These are phyloP conservation scores for Wickerhamiella galacta DNA, from an alignment of 805 yeast species.

Conservation along the genomic window DNA sequence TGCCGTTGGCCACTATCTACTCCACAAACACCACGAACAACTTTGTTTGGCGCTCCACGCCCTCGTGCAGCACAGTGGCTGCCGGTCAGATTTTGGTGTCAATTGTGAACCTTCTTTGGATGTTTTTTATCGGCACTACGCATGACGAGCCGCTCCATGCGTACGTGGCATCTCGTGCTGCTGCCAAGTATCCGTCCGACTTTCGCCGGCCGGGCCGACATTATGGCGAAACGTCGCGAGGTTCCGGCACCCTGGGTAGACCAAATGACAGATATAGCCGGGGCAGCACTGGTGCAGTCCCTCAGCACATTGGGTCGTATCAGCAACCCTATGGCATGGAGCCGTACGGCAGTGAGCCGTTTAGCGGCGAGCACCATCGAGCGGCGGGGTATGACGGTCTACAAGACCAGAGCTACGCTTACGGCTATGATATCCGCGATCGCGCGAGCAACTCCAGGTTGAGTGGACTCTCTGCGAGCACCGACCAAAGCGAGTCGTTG, in stretches of 20 bases:
- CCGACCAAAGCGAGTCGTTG: slow-evolving; percentile 5
- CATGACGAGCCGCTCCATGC: slow-evolving; percentile 75
- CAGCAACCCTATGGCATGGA: no score
- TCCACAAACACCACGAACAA: slow-evolving; percentile 70
- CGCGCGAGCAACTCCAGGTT: neutral
- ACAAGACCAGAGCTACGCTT: no score
- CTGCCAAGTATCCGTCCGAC: slow-evolving; percentile 15
- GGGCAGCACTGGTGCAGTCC: no score
- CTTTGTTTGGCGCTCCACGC: slow-evolving; percentile 49
- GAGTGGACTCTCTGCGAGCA: slow-evolving; percentile 3
- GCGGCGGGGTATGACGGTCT: neutral
- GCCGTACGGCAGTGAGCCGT: no score
- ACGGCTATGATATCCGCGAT: neutral
- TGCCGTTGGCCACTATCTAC: slow-evolving; percentile 65
- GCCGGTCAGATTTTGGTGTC: slow-evolving; percentile 81
- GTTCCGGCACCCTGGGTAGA: no score
- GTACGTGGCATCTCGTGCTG: slow-evolving; percentile 68
- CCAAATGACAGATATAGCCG: no score
- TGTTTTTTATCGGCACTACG: slow-evolving; percentile 79
- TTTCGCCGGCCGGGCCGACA: no score
- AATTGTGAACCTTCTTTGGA: slow-evolving; percentile 71
- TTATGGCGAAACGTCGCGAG: no score
- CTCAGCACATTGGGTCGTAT: no score
- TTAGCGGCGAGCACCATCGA: neutral
- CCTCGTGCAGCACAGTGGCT: slow-evolving; percentile 68